Percentiles rank a stretch among this genome's conserved stretches.
Conservation (phyloP, 2,329 filamentous ascomycete species). For the Pseudogymnoascus sp. region DNA sequence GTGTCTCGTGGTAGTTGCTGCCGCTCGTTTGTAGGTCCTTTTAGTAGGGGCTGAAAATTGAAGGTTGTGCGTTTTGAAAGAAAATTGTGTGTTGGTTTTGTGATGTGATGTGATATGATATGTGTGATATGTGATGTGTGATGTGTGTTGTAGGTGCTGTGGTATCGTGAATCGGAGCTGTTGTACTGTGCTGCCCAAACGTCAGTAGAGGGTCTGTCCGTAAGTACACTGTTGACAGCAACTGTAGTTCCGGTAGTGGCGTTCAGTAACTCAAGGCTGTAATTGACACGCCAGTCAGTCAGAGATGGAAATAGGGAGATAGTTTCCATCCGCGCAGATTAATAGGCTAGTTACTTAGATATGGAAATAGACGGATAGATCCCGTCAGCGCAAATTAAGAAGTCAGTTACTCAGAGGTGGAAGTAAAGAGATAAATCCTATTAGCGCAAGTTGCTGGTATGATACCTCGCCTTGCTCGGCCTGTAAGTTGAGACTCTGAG, state of each 20-base stretch:
- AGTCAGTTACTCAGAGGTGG: too few relatives aligned
- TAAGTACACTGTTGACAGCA: background rate
- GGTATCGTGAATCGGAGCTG: background rate
- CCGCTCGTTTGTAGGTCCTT: background rate
- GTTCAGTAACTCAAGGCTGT: too few relatives aligned
- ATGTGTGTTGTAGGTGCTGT: background rate
- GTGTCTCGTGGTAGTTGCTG: background rate
- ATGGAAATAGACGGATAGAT: too few relatives aligned
- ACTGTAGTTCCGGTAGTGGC: background rate
- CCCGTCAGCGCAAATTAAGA: background rate
- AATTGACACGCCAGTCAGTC: too few relatives aligned
- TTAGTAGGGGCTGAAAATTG: constrained; percentile 1
- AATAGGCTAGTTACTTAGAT: too few relatives aligned
- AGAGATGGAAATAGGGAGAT: too few relatives aligned
- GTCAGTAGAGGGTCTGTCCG: background rate
- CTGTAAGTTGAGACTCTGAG: background rate
- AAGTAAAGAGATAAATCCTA: too few relatives aligned
- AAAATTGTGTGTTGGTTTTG: background rate
- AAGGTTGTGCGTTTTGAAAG: constrained; percentile 1
- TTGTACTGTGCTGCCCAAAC: background rate
- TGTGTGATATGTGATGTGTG: background rate
- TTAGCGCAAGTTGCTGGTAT: background rate
- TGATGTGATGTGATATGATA: background rate
- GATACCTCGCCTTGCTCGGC: background rate
- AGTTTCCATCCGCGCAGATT: background rate